Evolutionary conservation across 78 protist species (phyloP), one percentile per base, ranked within the genome.

Genomic region (Acrasis kona): DNA sequence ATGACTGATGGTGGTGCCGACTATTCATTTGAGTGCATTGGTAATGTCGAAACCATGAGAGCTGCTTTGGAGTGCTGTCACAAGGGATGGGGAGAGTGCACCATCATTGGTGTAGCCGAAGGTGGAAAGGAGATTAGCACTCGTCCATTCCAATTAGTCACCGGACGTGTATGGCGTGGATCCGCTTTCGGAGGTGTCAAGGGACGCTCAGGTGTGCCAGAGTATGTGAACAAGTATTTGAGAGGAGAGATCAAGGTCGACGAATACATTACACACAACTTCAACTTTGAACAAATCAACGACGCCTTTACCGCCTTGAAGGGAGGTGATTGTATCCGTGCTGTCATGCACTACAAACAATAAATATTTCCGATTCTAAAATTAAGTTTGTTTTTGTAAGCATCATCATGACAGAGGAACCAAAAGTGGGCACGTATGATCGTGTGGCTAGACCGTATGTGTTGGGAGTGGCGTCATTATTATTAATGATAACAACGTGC

Each of bases 131-230:
- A 87, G 75, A 84, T 94, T 61, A 38, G 84, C 12, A 90, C 95
- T n/a, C 74, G 98, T 12, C 98, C 98, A 57, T 90, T 92, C 92
- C 96, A 92, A 74, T 76, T 92, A 9, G 96, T 94, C 19, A 91
- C 95, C 41, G 97, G 97, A 12, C 83, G 93, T 29, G 79, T 41
- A 38, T 89, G 93, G 93, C 61, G 77, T 70, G 90, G 93, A 28
- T n/a, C 83, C 2, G 89, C 93, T 34, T 89, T 86, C 42, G 89
- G 93, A 0, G 89, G 93, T n/a, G 32, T 1, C 37, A 85, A 88
- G 72, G 76, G 82, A 37, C 19, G 85, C 42, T 19, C 91, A 10
- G 68, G 85, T 79, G 30, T 90, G 3, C 92, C 96, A 35, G 65
- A 34, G 3, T 70, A 79, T 41, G 86, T 92, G 28, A 80, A 87